phyloP scores from a whole-genome alignment of 352 stramenopile species.

The Phytophthora idaei region DNA sequence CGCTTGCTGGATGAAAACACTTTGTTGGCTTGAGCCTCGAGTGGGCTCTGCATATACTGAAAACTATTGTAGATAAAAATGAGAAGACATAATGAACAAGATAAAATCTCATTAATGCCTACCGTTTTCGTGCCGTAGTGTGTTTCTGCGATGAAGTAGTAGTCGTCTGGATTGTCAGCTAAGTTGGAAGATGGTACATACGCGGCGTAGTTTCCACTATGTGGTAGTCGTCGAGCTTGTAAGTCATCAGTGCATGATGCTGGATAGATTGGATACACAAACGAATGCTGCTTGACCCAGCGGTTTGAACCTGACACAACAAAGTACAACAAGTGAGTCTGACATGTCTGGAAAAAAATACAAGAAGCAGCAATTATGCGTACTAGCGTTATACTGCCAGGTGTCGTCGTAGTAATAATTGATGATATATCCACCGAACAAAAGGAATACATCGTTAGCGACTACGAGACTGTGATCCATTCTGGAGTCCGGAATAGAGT shows the following conservation, averaged over 20 bases:
- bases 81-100: background rate
- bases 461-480: conserved; percentile 87
- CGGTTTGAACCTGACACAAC: conserved; percentile 54
- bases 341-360: background rate
- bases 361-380: conserved; percentile 5
- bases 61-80: conserved; percentile 45
- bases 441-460: conserved; percentile 80
- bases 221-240: conserved; percentile 47
- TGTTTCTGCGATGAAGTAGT: conserved; percentile 72
- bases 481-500: conserved; percentile 59
- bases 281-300: conserved; percentile 91
- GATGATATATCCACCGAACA: conserved; percentile 93
- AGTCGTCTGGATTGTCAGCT: conserved; percentile 48
- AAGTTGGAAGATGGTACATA: conserved; percentile 45
- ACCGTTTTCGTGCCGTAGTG: conserved; percentile 80
- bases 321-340: conserved; percentile 3
- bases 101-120: conserved; percentile 2
- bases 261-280: conserved; percentile 92
- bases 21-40: conserved; percentile 59
- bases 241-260: conserved; percentile 92
- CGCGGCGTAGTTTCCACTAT: conserved; percentile 76
- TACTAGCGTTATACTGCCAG: conserved; percentile 96
- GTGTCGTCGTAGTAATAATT: conserved; percentile 96
- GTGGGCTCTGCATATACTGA: conserved; percentile 92
- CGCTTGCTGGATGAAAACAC: conserved; percentile 90